Percentiles rank a stretch among this genome's conserved stretches.
These are phyloP conservation scores for Medicago arabica DNA, from an alignment of 306 rosid species.

Conservation along the genomic window DNA sequence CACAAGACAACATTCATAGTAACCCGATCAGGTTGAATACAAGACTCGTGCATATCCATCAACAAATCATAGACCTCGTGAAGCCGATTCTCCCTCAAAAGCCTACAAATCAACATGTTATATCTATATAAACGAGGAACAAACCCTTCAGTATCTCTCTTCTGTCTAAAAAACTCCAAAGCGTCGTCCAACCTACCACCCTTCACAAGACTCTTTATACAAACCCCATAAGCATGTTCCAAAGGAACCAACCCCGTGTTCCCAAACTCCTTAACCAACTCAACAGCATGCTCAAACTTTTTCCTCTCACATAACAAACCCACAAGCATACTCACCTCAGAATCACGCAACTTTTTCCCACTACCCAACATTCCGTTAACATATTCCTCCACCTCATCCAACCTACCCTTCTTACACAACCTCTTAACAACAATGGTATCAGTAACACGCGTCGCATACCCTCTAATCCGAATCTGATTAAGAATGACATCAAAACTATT, in stretches of 20 bases:
- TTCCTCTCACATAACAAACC: conserved; percentile 57
- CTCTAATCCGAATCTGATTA: conserved; percentile 59
- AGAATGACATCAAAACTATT: conserved; percentile 55
- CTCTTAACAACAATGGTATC: conserved; percentile 50
- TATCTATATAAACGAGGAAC: conserved; percentile 51
- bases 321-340: conserved; percentile 51
- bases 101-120: conserved; percentile 65
- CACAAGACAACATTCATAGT: conserved; percentile 80
- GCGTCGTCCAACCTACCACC: conserved; percentile 68
- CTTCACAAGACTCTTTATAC: conserved; percentile 62
- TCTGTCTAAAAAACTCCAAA: conserved; percentile 55
- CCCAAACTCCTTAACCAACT: conserved; percentile 59
- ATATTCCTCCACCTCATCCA: conserved; percentile 66
- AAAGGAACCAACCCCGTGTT: conserved; percentile 39
- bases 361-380: conserved; percentile 44
- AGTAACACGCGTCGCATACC: conserved; percentile 57
- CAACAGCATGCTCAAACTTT: conserved; percentile 55
- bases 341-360: conserved; percentile 50
- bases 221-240: conserved; percentile 63
- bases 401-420: conserved; percentile 57
- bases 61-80: conserved; percentile 66
- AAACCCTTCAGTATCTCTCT: conserved; percentile 61
- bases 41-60: conserved; percentile 73
- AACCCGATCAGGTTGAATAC: conserved; percentile 57
- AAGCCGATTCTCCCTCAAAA: conserved; percentile 69